Evolutionary conservation across 2,329 filamentous ascomycete genomes (phyloP).

Genomic region (Grosmannia clavigera): DNA sequence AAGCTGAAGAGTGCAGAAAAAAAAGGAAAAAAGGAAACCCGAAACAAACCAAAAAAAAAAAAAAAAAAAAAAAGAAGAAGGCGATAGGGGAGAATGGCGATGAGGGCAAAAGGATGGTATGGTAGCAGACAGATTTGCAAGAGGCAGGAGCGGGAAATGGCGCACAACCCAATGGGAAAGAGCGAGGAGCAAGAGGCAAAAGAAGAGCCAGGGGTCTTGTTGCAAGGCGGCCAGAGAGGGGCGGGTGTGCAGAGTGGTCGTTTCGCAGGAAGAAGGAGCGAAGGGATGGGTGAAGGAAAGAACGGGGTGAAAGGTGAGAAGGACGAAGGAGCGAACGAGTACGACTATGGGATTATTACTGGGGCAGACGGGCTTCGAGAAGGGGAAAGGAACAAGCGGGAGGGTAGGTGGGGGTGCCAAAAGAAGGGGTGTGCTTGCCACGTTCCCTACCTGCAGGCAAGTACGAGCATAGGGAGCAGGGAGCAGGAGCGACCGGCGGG

Average conservation of each 20-base stretch:
- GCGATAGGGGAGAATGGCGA: neutral
- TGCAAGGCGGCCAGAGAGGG: neutral
- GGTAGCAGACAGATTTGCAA: neutral
- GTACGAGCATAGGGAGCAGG: neutral
- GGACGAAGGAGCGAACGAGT: neutral
- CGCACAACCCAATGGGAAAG: constrained; percentile 6
- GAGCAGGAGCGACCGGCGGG: neutral
- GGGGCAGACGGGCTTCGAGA: constrained; percentile 10
- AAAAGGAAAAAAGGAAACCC: neutral
- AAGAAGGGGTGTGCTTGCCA: constrained; percentile 6
- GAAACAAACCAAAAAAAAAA: neutral
- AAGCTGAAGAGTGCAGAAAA: neutral
- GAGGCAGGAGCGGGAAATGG: neutral
- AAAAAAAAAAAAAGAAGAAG: neutral
- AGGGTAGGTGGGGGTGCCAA: neutral
- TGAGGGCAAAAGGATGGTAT: neutral
- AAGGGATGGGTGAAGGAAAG: neutral
- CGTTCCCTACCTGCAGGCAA: constrained; percentile 3
- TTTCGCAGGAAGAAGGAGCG: neutral
- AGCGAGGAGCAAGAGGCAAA: constrained; percentile 1
- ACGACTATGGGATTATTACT: constrained; percentile 1
- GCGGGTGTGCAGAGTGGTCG: neutral
- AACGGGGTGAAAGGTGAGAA: neutral
- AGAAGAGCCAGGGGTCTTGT: neutral
- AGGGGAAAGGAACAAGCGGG: constrained; percentile 10